phyloP scores from a whole-genome alignment of 192 early-diverging fungal species.

The Backusella luteola region DNA sequence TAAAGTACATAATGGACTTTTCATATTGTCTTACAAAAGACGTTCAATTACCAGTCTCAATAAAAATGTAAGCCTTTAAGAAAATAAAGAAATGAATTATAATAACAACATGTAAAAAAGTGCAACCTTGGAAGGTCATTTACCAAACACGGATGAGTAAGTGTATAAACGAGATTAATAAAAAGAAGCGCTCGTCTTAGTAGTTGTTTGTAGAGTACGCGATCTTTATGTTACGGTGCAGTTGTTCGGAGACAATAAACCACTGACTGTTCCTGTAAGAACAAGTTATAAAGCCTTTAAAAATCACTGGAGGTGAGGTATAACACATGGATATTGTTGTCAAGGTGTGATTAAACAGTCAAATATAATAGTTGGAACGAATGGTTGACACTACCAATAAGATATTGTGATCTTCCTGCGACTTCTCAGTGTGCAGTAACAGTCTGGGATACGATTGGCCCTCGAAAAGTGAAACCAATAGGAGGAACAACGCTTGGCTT shows the following conservation, averaged over 20 bases:
- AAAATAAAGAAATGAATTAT: neutral
- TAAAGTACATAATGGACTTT: conserved; percentile 51
- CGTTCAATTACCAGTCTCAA: conserved; percentile 55
- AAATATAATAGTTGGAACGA: conserved; percentile 78
- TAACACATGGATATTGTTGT: neutral
- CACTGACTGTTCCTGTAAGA: conserved; percentile 60
- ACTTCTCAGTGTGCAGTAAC: conserved; percentile 69
- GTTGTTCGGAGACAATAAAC: conserved; percentile 67
- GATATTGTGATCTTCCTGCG: conserved; percentile 80
- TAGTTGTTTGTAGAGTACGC: conserved; percentile 37
- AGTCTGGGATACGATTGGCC: conserved; percentile 78
- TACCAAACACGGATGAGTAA: neutral
- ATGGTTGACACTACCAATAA: conserved; percentile 88
- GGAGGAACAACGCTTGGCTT: conserved; percentile 78
- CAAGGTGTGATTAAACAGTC: neutral
- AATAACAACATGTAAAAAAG: neutral
- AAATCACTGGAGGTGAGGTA: conserved; percentile 53
- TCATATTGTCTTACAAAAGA: conserved; percentile 70
- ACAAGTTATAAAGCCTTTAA: conserved; percentile 66
- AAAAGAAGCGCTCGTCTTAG: conserved; percentile 2
- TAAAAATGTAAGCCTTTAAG: conserved; percentile 55
- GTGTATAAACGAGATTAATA: neutral
- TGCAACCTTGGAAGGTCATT: conserved; percentile 36
- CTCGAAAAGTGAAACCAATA: conserved; percentile 68
- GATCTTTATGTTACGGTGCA: conserved; percentile 69